Conservation (phyloP, 2,329 filamentous ascomycete species). For the Gnomoniopsis smithogilvyi region DNA sequence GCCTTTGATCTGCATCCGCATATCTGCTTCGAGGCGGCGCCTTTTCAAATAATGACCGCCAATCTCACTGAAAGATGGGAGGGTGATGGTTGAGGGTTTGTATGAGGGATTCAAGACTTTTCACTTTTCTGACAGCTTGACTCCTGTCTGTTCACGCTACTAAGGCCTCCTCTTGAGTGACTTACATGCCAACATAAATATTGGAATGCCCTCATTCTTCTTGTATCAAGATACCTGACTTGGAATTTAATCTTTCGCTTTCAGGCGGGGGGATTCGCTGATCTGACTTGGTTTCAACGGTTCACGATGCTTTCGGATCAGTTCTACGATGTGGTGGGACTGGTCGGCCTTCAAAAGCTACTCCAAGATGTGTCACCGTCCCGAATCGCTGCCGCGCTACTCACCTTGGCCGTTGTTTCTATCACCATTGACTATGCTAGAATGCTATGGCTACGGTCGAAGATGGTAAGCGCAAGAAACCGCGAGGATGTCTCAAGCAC, state of each 20-base stretch:
- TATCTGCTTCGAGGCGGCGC: too few species aligned
- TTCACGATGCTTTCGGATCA: constrained; percentile 9
- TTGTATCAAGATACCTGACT: too few species aligned
- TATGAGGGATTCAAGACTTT: too few species aligned
- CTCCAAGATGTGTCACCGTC: background rate
- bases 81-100: too few species aligned
- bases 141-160: too few species aligned
- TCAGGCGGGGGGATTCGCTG: background rate
- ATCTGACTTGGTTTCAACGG: background rate
- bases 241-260: background rate
- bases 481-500: background rate
- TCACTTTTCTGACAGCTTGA: too few species aligned
- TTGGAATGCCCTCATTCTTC: too few species aligned
- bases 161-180: too few species aligned
- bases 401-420: constrained; percentile 23
- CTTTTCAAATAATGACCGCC: too few species aligned
- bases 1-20: background rate
- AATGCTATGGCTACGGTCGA: constrained; percentile 47
- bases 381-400: constrained; percentile 13
- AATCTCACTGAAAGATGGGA: too few species aligned
- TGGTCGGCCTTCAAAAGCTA: background rate
- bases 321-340: constrained; percentile 2
- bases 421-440: constrained; percentile 41
- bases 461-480: constrained; percentile 34
- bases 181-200: too few species aligned